phyloP scores from a whole-genome alignment of 2,329 filamentous ascomycete species.

The Exophiala spinifera region DNA sequence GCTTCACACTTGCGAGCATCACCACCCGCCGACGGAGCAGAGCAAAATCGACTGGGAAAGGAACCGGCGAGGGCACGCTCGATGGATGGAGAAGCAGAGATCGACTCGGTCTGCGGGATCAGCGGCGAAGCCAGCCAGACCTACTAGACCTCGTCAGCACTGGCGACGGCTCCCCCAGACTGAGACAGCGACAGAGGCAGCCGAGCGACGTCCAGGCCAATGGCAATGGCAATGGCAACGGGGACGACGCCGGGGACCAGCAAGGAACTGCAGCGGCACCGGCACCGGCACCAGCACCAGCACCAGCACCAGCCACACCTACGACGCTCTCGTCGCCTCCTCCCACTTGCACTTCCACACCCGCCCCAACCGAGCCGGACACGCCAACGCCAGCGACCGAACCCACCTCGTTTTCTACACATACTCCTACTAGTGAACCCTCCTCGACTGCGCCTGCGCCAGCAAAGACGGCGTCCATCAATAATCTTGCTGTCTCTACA shows the following conservation, averaged over 20 bases:
- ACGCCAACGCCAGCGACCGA: not conserved
- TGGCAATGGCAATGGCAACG: no score
- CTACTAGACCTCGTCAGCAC: no score
- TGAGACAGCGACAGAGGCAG: no score
- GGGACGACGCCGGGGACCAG: no score
- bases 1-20: slow-evolving; percentile 3
- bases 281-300: not conserved
- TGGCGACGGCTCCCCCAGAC: no score
- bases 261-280: no score
- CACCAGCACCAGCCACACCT: slow-evolving; percentile 3
- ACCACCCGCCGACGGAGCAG: not conserved
- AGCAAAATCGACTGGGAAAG: not conserved
- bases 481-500: not conserved
- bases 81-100: not conserved
- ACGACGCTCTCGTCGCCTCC: slow-evolving; percentile 11
- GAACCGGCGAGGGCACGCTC: not conserved
- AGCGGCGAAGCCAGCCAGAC: not conserved
- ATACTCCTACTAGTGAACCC: slow-evolving; percentile 37
- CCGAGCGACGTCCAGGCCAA: no score
- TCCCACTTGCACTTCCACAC: no score
- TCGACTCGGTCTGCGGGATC: not conserved
- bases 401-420: slow-evolving; percentile 12
- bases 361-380: not conserved
- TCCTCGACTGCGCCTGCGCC: slow-evolving; percentile 3
- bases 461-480: not conserved